These are phyloP conservation scores for Salix dunnii DNA, from an alignment of 345 rosid genomes.

Conservation along the genomic window DNA sequence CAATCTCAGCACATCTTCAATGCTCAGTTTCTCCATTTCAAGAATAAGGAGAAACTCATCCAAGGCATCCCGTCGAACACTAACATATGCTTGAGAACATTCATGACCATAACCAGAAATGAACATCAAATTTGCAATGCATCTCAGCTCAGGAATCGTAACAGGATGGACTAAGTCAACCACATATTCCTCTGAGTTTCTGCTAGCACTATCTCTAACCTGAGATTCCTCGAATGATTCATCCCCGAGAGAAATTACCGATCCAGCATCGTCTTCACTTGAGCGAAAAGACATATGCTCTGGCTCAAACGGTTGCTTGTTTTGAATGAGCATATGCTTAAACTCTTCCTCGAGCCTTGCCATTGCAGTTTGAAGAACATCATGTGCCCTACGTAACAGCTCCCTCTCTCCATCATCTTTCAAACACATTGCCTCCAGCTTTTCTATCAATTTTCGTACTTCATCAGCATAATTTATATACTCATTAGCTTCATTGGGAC, in stretches of 20 bases:
- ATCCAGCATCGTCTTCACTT: conserved; percentile 58
- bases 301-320: conserved; percentile 62
- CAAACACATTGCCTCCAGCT: conserved; percentile 39
- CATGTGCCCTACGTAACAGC: conserved; percentile 56
- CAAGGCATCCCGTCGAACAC: conserved; percentile 63
- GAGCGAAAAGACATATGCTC: conserved; percentile 65
- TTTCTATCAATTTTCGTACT: conserved; percentile 47
- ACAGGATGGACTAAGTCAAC: conserved; percentile 69
- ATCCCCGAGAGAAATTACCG: conserved; percentile 51
- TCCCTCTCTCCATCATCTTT: conserved; percentile 34
- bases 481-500: conserved; percentile 45
- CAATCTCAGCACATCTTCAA: conserved; percentile 79
- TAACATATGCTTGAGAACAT: conserved; percentile 65
- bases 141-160: conserved; percentile 57
- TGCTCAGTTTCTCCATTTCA: conserved; percentile 79
- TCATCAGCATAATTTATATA: conserved; percentile 61
- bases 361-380: conserved; percentile 82
- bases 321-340: conserved; percentile 60
- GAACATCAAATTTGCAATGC: conserved; percentile 70
- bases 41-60: conserved; percentile 71
- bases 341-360: conserved; percentile 86
- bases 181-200: conserved; percentile 47
- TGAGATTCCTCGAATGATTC: conserved; percentile 59
- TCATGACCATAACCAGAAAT: conserved; percentile 60
- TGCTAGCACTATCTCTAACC: conserved; percentile 51